Percentiles rank a stretch among this genome's conserved stretches.
Evolutionary conservation across 306 rosid species (phyloP).

Genomic region (Vigna trinervia): DNA sequence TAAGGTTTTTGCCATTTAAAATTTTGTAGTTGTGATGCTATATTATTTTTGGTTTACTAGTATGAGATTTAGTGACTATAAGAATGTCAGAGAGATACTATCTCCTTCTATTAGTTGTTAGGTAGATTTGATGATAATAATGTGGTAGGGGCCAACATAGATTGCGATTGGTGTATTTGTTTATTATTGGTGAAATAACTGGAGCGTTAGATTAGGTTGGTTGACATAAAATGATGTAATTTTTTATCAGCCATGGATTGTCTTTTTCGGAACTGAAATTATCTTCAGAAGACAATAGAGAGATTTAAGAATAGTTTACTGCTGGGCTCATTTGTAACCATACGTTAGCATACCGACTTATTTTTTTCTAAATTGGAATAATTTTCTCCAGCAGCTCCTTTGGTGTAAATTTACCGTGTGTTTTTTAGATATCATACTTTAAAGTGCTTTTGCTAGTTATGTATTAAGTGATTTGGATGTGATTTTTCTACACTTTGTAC

Average conservation of each 20-base stretch:
- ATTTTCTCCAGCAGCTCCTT: not conserved
- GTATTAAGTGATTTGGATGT: not conserved
- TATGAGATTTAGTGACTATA: conserved; percentile 1
- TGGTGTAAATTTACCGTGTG: not conserved
- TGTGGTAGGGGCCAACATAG: not conserved
- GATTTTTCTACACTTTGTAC: not conserved
- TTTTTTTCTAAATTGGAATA: conserved; percentile 6
- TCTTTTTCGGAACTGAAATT: not conserved
- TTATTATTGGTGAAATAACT: not conserved
- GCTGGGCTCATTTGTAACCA: not conserved
- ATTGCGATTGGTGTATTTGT: not conserved
- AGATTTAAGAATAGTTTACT: conserved; percentile 6
- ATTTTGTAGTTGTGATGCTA: not conserved
- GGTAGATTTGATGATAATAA: conserved; percentile 7
- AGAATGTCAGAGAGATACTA: conserved; percentile 9
- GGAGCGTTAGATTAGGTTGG: not conserved
- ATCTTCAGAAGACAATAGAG: not conserved
- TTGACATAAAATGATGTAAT: conserved; percentile 17
- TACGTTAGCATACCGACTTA: not conserved
- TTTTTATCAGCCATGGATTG: conserved; percentile 4
- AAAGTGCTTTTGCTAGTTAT: not conserved
- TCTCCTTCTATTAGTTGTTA: conserved; percentile 18
- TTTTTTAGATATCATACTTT: not conserved
- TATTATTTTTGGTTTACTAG: not conserved
- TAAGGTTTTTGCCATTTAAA: not conserved